These are phyloP conservation scores for Chalciporus sp. DNA, from an alignment of 1,284 basidiomycete genomes.

Conservation along the genomic window DNA sequence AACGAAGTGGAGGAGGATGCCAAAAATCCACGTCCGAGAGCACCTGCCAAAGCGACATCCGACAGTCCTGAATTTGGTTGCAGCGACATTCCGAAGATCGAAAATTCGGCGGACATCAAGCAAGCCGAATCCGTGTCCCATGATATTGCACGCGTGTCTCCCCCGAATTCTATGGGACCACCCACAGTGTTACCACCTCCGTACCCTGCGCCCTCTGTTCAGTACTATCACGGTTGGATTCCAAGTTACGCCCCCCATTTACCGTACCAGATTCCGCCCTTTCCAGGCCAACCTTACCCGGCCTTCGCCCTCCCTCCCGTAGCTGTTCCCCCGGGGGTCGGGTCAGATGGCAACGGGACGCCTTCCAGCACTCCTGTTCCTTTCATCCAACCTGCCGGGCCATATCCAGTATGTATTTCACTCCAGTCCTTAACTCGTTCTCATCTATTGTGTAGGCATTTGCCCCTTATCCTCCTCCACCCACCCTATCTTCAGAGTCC, in stretches of 20 bases:
- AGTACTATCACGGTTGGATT: conserved; percentile 61
- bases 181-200: conserved; percentile 36
- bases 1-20: conserved; percentile 22
- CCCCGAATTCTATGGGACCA: conserved; percentile 26
- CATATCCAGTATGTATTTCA: conserved; percentile 47
- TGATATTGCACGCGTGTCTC: conserved; percentile 21
- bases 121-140: conserved; percentile 8
- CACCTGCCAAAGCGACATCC: background rate
- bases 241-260: conserved; percentile 52
- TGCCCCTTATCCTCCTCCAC: conserved; percentile 46
- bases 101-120: conserved; percentile 11
- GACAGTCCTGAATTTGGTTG: conserved; percentile 3
- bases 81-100: conserved; percentile 5
- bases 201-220: conserved; percentile 42
- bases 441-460: conserved; percentile 38
- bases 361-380: conserved; percentile 29
- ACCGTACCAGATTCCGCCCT: conserved; percentile 51
- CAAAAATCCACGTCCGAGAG: background rate
- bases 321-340: conserved; percentile 35
- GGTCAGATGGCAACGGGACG: conserved; percentile 41
- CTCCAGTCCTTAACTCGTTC: background rate
- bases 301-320: conserved; percentile 41
- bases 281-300: conserved; percentile 47
- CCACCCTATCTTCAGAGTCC: conserved; percentile 29
- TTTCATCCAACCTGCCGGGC: conserved; percentile 39